A percentile compares a stretch with the other conserved stretches of the same genome.
phyloP scores from a whole-genome alignment of 352 stramenopile species.

The Phytophthora pistaciae region DNA sequence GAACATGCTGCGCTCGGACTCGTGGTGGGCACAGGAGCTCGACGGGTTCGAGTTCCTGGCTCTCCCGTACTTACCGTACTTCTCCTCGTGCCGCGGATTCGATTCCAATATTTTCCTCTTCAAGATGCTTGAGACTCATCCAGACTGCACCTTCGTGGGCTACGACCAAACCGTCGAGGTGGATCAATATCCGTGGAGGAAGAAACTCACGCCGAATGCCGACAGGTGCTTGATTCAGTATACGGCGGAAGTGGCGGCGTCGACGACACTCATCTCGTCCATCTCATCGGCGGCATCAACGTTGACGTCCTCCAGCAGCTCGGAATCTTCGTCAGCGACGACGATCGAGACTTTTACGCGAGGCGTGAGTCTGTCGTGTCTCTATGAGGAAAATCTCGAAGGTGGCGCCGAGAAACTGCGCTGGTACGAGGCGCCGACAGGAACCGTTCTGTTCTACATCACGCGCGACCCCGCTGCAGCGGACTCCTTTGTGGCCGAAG shows the following conservation, averaged over 20 bases:
- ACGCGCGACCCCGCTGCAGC: slow-evolving; percentile 75
- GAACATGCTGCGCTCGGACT: slow-evolving; percentile 52
- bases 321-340: slow-evolving; percentile 21
- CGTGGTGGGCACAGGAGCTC: slow-evolving; percentile 85
- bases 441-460: slow-evolving; percentile 91
- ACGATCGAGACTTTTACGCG: slow-evolving; percentile 44
- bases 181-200: slow-evolving; percentile 92
- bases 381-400: slow-evolving; percentile 90
- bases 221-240: slow-evolving; percentile 84
- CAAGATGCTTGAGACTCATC: slow-evolving; percentile 96
- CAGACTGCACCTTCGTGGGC: slow-evolving; percentile 89
- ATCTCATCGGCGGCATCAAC: slow-evolving; percentile 31
- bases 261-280: slow-evolving; percentile 49
- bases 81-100: slow-evolving; percentile 96
- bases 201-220: slow-evolving; percentile 80
- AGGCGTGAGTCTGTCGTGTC: slow-evolving; percentile 91
- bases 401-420: slow-evolving; percentile 76
- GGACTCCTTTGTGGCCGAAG: slow-evolving; percentile 66
- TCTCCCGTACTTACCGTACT: slow-evolving; percentile 96
- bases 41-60: slow-evolving; percentile 75
- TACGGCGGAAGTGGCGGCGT: slow-evolving; percentile 40
- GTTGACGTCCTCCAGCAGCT: slow-evolving; percentile 17
- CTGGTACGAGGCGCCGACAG: slow-evolving; percentile 89
- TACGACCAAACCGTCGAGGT: slow-evolving; percentile 93
- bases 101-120: slow-evolving; percentile 94